phyloP scores from a whole-genome alignment of 2,329 filamentous ascomycete species.

The Septoria linicola region DNA sequence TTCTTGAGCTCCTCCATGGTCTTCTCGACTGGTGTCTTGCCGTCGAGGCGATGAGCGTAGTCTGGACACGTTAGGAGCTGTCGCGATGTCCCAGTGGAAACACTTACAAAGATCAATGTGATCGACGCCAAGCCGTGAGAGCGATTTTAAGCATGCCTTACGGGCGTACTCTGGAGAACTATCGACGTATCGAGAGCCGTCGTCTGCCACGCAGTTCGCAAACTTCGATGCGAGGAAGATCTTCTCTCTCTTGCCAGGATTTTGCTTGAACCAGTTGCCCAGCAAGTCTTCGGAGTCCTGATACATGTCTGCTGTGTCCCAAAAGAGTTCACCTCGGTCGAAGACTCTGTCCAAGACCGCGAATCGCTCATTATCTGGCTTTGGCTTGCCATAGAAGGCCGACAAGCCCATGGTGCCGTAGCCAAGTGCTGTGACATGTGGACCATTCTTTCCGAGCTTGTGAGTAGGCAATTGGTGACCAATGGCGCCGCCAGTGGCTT shows the following conservation, averaged over 20 bases:
- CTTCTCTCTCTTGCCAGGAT: slow-evolving; percentile 50
- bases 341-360: slow-evolving; percentile 53
- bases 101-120: slow-evolving; percentile 43
- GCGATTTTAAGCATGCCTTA: slow-evolving; percentile 41
- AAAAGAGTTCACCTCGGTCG: slow-evolving; percentile 52
- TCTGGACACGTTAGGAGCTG: slow-evolving; percentile 24
- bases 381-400: slow-evolving; percentile 49
- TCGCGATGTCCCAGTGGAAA: not conserved
- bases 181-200: slow-evolving; percentile 41
- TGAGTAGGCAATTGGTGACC: slow-evolving; percentile 43
- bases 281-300: slow-evolving; percentile 35
- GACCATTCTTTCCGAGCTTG: slow-evolving; percentile 54
- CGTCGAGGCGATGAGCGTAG: slow-evolving; percentile 45
- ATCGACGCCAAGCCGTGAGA: slow-evolving; percentile 42
- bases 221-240: slow-evolving; percentile 58
- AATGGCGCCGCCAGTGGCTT: slow-evolving; percentile 28
- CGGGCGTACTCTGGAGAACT: slow-evolving; percentile 44
- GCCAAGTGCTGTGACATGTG: slow-evolving; percentile 52
- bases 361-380: slow-evolving; percentile 53
- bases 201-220: slow-evolving; percentile 43
- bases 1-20: slow-evolving; percentile 53
- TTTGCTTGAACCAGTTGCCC: slow-evolving; percentile 41
- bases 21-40: slow-evolving; percentile 47
- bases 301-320: slow-evolving; percentile 49
- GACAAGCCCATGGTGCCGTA: slow-evolving; percentile 56